Percentiles rank a stretch among this genome's conserved stretches.
Evolutionary conservation across 2,329 filamentous ascomycete genomes (phyloP).

Genomic region (Fonsecaea nubica): DNA sequence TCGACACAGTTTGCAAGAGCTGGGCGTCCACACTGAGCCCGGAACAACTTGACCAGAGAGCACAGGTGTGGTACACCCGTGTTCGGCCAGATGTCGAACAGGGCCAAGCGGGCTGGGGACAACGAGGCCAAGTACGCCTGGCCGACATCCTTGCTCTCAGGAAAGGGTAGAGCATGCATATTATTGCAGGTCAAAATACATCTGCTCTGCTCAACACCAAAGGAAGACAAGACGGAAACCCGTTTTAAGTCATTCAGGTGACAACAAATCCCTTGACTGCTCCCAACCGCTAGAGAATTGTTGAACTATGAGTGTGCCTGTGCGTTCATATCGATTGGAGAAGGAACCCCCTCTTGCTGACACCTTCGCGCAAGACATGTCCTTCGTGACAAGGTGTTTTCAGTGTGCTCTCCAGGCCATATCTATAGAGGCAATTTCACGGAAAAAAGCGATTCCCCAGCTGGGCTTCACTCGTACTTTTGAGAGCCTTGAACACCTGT

Average conservation of each 20-base stretch:
- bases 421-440: not conserved
- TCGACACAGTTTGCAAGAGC: conserved; percentile 74
- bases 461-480: not conserved
- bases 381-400: not conserved
- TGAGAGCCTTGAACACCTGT: not conserved
- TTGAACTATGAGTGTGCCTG: not conserved
- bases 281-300: not conserved
- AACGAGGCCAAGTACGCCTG: conserved; percentile 73
- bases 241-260: not conserved
- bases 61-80: conserved; percentile 81
- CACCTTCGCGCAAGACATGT: not conserved
- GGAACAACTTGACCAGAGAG: conserved; percentile 74
- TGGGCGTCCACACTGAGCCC: conserved; percentile 70
- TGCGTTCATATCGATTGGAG: not conserved
- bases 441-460: not conserved
- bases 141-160: conserved; percentile 69
- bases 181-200: not conserved
- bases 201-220: not conserved
- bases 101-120: conserved; percentile 81
- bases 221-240: not conserved
- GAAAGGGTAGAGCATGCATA: conserved; percentile 41
- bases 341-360: not conserved
- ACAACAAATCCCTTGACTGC: not conserved
- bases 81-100: conserved; percentile 77
- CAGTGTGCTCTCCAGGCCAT: not conserved